These are phyloP conservation scores for Mortierella sp. DNA, from an alignment of 371 early-diverging fungal genomes.

Conservation along the genomic window DNA sequence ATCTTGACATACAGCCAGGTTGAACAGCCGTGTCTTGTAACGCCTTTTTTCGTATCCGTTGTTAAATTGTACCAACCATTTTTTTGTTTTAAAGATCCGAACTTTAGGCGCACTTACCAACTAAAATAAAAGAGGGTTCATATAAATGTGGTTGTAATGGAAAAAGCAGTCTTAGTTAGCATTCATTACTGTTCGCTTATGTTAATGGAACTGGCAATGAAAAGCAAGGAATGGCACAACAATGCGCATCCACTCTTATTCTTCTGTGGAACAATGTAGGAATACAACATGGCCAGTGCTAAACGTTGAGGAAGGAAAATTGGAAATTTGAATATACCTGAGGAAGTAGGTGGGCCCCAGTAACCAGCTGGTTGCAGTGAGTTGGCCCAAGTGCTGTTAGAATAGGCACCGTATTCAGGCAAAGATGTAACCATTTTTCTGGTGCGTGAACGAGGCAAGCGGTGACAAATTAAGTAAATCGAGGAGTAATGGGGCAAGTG, in stretches of 20 bases:
- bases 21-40: background rate
- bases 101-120: slow-evolving; percentile 17
- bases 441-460: background rate
- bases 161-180: slow-evolving; percentile 2
- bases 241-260: background rate
- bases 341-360: slow-evolving; percentile 45
- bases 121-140: slow-evolving; percentile 6
- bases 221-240: background rate
- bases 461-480: too few relatives aligned
- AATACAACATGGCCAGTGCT: background rate
- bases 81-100: background rate
- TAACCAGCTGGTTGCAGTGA: slow-evolving; percentile 17
- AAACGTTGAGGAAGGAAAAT: background rate
- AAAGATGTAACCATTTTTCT: slow-evolving; percentile 17
- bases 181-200: background rate
- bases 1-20: background rate
- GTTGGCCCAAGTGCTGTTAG: slow-evolving; percentile 17
- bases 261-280: slow-evolving; percentile 4
- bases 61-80: background rate
- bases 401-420: slow-evolving; percentile 4
- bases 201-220: background rate
- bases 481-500: too few relatives aligned
- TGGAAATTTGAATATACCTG: slow-evolving; percentile 15
- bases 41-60: background rate
- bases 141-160: too few relatives aligned